Evolutionary conservation across 2,329 filamentous ascomycete genomes (phyloP), one percentile per base, ranked within the genome.

Genomic region (Beauveria sp.): DNA sequence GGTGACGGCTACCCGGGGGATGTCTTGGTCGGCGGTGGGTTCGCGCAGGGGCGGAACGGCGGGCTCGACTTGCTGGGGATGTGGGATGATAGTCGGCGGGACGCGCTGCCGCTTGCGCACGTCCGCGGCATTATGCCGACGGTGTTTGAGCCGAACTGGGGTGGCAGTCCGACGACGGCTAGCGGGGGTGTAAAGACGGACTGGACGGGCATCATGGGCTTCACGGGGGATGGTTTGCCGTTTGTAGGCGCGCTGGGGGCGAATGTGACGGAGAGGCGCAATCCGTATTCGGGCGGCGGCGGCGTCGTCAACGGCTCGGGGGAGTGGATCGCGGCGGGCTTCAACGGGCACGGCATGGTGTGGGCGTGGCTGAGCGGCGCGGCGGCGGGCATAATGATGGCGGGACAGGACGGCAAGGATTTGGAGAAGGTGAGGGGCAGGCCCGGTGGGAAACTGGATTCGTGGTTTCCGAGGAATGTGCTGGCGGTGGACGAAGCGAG

Each of bases 11-110:
- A 64, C 2, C 66, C 70, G 0, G 74, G 78, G 1, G 78, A 83
- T 61, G 69, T 86, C 62, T 80, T 86, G 78, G 68, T 82, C 2
- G 82, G 83, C 1, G 83, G 83, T 0, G 83, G 80, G 0, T 78
- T 83, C 60, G 5, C 74, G 77, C 24, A 75, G 77, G 5, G 68
- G 77, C 9, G 81, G 80, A 0, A 45, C 9, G 81, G 80, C 34
- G 34, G 34, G 0, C 43, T 79, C 3, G 76, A 77, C 38, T 75
- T 78, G 57, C 49, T 85, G 0, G 82, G 81, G 0, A 64, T 78
- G 1, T 75, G 75, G 46, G 77, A 80, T 16, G 82, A 86, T 66
- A 70, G 71, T 7, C 66, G 67, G 8, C 64, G 75, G 10, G 77
- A 80, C 20, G 66, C 74, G 1, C 66, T 77, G 24, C 75, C 72